These are phyloP conservation scores for Leccinum obscurum DNA, from an alignment of 768 basidiomycete species.

Conservation along the genomic window DNA sequence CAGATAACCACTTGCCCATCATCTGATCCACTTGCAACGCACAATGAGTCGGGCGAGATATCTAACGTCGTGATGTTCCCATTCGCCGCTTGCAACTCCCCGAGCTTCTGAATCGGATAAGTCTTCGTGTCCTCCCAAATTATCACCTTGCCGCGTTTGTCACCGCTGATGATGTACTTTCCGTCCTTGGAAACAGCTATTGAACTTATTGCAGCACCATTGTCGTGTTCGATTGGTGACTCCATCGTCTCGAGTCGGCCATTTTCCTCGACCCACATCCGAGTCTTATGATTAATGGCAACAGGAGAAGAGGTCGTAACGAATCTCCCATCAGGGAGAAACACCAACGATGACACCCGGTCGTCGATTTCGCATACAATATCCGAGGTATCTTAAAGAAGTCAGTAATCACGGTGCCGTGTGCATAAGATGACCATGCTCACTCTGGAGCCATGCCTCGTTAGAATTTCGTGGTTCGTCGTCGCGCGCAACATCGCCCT, in stretches of 20 bases:
- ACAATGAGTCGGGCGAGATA: slow-evolving; percentile 7
- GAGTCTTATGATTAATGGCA: not conserved
- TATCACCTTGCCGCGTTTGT: slow-evolving; percentile 3
- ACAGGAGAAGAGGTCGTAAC: not conserved
- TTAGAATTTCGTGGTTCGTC: not conserved
- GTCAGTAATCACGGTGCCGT: not conserved
- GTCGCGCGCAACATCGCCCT: not conserved
- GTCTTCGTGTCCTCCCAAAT: slow-evolving; percentile 7
- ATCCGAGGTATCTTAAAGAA: not conserved
- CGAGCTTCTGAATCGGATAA: not conserved
- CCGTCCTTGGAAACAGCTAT: slow-evolving; percentile 12
- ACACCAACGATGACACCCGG: slow-evolving; percentile 1
- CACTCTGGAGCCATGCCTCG: not conserved
- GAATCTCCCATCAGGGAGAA: slow-evolving; percentile 3
- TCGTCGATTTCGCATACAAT: slow-evolving; percentile 1
- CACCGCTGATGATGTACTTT: slow-evolving; percentile 11
- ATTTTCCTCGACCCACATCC: not conserved
- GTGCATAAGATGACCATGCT: not conserved
- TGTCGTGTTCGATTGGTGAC: not conserved
- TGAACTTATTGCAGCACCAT: not conserved
- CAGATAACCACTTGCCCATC: slow-evolving; percentile 9
- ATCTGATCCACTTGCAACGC: slow-evolving; percentile 6
- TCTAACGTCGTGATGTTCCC: slow-evolving; percentile 10
- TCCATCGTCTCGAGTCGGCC: not conserved
- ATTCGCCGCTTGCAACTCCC: not conserved